Conservation (phyloP, 495 filamentous ascomycete genomes). For the Tuber brumale region DNA sequence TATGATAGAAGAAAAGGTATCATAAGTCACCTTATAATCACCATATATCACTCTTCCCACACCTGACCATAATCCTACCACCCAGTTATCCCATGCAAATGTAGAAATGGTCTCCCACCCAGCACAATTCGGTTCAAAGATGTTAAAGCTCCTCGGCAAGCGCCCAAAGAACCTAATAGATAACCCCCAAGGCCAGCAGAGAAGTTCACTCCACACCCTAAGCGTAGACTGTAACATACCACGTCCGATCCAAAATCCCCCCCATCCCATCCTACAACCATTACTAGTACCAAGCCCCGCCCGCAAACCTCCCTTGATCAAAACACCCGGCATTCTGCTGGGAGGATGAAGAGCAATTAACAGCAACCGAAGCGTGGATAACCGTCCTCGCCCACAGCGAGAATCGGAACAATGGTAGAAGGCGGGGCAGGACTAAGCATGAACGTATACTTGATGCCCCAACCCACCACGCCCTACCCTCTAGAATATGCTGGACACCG, state of each 20-base stretch:
- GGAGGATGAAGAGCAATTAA: not conserved
- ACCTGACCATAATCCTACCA: not conserved
- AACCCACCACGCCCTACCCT: conserved; percentile 53
- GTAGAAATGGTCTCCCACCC: conserved; percentile 75
- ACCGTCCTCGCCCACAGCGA: conserved; percentile 13
- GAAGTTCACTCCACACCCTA: not conserved
- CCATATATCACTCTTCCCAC: not conserved
- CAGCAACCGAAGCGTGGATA: not conserved
- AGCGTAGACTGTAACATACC: not conserved
- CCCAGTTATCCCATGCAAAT: conserved; percentile 58
- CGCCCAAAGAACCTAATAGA: not conserved
- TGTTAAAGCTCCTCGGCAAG: conserved; percentile 56
- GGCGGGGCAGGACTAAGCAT: conserved; percentile 87
- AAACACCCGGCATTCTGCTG: too few species aligned
- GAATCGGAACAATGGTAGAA: conserved; percentile 72
- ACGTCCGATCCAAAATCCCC: not conserved
- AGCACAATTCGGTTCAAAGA: conserved; percentile 65
- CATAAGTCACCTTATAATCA: conserved; percentile 42
- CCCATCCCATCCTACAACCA: not conserved
- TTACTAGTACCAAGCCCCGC: too few species aligned
- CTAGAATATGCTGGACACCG: conserved; percentile 82
- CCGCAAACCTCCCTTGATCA: too few species aligned
- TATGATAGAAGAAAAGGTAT: conserved; percentile 43
- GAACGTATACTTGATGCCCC: conserved; percentile 85
- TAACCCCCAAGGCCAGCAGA: not conserved